These are phyloP conservation scores for Camellia oleifera DNA, from an alignment of 179 eudicot genomes.

Conservation along the genomic window DNA sequence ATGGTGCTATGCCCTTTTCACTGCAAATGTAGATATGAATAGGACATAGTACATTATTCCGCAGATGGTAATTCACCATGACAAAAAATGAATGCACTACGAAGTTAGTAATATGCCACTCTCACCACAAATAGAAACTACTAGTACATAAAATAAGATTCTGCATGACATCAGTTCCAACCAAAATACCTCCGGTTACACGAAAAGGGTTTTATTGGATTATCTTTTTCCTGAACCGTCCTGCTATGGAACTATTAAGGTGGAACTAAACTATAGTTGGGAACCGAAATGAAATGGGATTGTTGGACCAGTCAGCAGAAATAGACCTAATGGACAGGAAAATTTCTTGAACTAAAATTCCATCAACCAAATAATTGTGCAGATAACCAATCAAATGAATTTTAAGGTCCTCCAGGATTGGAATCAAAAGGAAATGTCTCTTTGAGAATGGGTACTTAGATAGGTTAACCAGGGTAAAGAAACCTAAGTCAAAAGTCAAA, in stretches of 20 bases:
- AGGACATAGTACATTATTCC: not conserved
- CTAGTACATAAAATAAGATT: not conserved
- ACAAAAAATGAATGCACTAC: not conserved
- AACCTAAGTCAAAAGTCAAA: not conserved
- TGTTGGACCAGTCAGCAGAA: not conserved
- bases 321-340: not conserved
- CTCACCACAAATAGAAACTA: not conserved
- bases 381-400: not conserved
- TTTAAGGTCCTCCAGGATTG: not conserved
- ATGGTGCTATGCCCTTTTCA: not conserved
- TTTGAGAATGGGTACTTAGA: not conserved
- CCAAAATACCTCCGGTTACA: not conserved
- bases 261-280: not conserved
- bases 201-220: not conserved
- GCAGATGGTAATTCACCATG: not conserved
- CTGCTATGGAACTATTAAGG: not conserved
- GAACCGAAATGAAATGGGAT: not conserved
- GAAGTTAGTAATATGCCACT: not conserved
- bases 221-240: not conserved
- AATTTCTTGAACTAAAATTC: constrained; percentile 5
- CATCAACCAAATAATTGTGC: not conserved
- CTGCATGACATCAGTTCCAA: not conserved
- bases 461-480: not conserved
- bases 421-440: constrained; percentile 5
- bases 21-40: not conserved